These are phyloP conservation scores for Pulveroboletus sp. DNA, from an alignment of 768 basidiomycete species.

Conservation along the genomic window DNA sequence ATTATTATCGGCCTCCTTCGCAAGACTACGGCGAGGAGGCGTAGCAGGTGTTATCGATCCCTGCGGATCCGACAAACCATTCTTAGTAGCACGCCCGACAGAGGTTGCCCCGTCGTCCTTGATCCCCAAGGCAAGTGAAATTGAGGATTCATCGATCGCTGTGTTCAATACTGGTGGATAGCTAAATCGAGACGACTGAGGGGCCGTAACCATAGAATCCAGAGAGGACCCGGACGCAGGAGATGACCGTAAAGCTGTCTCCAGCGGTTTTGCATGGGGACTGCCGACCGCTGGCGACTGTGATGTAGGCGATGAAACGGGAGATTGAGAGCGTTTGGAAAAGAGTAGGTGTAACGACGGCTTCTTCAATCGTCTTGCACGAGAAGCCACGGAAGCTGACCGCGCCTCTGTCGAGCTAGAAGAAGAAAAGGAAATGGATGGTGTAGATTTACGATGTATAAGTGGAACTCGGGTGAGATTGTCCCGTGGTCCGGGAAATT, in stretches of 20 bases:
- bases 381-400: constrained; percentile 33
- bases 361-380: constrained; percentile 47
- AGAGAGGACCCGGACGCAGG: constrained; percentile 32
- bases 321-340: constrained; percentile 56
- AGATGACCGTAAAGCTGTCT: constrained; percentile 22
- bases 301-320: constrained; percentile 32
- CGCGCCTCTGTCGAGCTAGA: constrained; percentile 30
- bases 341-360: constrained; percentile 69
- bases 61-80: constrained; percentile 10
- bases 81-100: constrained; percentile 9
- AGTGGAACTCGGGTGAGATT: constrained; percentile 28
- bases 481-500: constrained; percentile 43
- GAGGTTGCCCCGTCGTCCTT: constrained; percentile 25
- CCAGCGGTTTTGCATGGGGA: constrained; percentile 11
- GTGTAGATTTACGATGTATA: constrained; percentile 34
- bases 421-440: constrained; percentile 31
- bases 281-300: constrained; percentile 22
- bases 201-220: constrained; percentile 53
- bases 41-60: constrained; percentile 15
- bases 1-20: constrained; percentile 17
- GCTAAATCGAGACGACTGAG: constrained; percentile 43
- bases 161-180: constrained; percentile 58
- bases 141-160: constrained; percentile 53
- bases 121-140: constrained; percentile 34
- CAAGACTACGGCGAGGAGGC: constrained; percentile 14